Percentiles rank a stretch among this genome's conserved stretches.
Conservation (phyloP, 129 eudicot genomes). For the Escallonia rubra region DNA sequence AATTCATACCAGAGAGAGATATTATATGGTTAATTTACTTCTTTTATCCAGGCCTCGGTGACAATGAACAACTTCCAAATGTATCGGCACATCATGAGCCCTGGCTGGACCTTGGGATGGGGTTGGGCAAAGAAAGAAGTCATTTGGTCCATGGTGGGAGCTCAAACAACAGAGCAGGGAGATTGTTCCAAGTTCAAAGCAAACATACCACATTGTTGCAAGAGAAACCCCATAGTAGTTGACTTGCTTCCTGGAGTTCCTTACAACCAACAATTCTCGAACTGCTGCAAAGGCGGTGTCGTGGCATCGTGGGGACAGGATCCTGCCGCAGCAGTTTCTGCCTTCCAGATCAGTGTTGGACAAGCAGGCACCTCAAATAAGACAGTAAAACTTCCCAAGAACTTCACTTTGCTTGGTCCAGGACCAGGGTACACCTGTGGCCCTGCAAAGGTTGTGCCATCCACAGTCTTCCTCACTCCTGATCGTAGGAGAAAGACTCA, state of each 20-base stretch:
- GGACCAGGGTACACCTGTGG: constrained; percentile 91
- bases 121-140: constrained; percentile 82
- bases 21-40: not conserved
- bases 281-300: constrained; percentile 82
- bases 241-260: constrained; percentile 89
- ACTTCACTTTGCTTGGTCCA: constrained; percentile 66
- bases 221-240: constrained; percentile 53
- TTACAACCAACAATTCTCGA: constrained; percentile 66
- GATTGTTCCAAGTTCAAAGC: constrained; percentile 86
- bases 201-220: constrained; percentile 70
- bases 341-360: constrained; percentile 76
- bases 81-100: constrained; percentile 73
- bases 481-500: constrained; percentile 83
- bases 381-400: constrained; percentile 72
- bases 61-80: constrained; percentile 82
- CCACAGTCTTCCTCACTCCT: constrained; percentile 55
- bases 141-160: constrained; percentile 87
- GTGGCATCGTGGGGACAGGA: constrained; percentile 80
- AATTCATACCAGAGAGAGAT: not conserved
- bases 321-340: constrained; percentile 62
- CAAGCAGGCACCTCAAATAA: constrained; percentile 71
- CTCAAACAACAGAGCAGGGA: constrained; percentile 84
- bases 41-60: constrained; percentile 48
- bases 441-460: constrained; percentile 73
- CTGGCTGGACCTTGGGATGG: constrained; percentile 86